Evolutionary conservation across 768 basidiomycete genomes (phyloP), one percentile per base, ranked within the genome.

Genomic region (Rhodotorula taiwanensis): DNA sequence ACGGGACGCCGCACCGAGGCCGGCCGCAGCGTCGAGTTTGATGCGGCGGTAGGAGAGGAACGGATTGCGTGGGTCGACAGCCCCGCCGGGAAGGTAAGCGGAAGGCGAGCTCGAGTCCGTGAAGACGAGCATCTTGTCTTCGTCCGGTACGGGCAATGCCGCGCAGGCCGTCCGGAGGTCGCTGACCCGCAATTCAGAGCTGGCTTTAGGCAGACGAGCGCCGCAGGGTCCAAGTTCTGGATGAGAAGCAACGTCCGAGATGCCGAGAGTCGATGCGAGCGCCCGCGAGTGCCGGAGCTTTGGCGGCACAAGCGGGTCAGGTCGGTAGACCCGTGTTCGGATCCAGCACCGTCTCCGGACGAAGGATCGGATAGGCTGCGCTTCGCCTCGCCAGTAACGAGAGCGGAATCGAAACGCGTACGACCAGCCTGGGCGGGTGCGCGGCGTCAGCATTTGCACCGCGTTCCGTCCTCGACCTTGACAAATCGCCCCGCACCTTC

Each of bases 351-450:
- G 55, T 2, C 67, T 45, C 0, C 67, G 50, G 48, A 69, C 67
- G 39, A 64, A 69, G 23, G 62, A 50, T 1, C 59, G 50, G 3
- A 41, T 47, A 16, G 48, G 25, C 5, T 39, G 20, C 16, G 67
- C 52, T 47, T 69, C 62, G 39, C 67, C 67, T 27, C 67, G 58
- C 67, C 67, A 69, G 41, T 42, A 42, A 5, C 48, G 47, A 11
- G 67, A 64, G 41, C 54, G 62, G 44, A 69, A 69, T 14, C 63
- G 63, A 15, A 48, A 5, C 14, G 66, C 58, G 55, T 67, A 63
- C 31, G 57, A 56, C 62, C 61, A 67, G 27, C 60, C 61, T 55
- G 36, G n/a, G n/a, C 5, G 14, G 4, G 45, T 20, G 11, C 5
- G 15, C 18, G 15, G 25, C 21, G 18, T 9, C 4, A 21, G n/a